Base-by-base conservation (phyloP, 768 basidiomycete species). In the Scleroderma citrinum region DNA sequence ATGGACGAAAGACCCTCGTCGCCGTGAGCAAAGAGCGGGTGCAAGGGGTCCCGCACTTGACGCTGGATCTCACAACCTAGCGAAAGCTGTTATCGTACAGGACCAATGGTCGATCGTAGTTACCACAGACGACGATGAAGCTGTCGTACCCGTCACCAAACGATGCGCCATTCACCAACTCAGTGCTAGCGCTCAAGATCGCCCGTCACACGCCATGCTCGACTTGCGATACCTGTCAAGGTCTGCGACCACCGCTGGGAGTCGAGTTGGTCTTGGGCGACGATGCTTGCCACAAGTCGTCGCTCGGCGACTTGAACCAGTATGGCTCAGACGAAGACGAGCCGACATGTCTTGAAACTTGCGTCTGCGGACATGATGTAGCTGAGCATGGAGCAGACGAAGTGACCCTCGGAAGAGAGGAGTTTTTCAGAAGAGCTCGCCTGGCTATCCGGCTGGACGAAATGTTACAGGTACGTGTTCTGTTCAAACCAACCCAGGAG, bases 361-460 rank as follows among this genome's bases (percentile, higher is more conserved):
- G 90, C 57, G 70, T 69, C 16, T 91, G 90, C 62, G 82, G 85
- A 0, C 90, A 92, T 64, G 71, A 70, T 42, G 76, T 79, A 24
- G 65, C 62, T 34, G 74, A 79, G 21, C 87, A 90, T 57, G 81
- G 84, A n/a, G 84, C 86, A 26, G 75, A 84, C 58, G 74, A 78
- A 54, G 59, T 67, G 11, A 66, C 67, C 43, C 64, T 87, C 29
- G 82, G 80, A 50, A 72, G 70, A 44, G 74, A 76, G 41, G 85
- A 91, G 66, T 83, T 85, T 64, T 65, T 70, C n/a, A 77, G 92
- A 35, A 76, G 87, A 63, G 80, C 76, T 37, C 82, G 81, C 49
- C 79, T 88, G 11, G 91, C 89, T 3, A 78, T 84, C 45, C 78
- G 86, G 49, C 75, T 93, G 46, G 92, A 94, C 60, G 88, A 92